Evolutionary conservation across 495 filamentous ascomycete species (phyloP).

Genomic region (Stereocaulon alpinum): DNA sequence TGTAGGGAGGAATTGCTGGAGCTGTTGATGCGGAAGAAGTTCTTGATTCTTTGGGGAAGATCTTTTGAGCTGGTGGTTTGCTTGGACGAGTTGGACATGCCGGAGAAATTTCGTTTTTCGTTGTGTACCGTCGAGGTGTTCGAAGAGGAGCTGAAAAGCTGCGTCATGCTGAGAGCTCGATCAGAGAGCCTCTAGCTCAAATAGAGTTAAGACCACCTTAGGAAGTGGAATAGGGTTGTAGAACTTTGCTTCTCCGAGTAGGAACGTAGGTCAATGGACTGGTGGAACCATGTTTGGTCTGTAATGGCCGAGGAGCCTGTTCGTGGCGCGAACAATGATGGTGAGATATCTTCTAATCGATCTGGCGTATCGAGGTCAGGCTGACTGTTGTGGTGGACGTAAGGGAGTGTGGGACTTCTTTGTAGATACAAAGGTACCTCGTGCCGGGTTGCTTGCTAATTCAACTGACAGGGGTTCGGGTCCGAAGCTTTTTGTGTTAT

Average conservation of each 20-base stretch:
- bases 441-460: slow-evolving; percentile 9
- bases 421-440: not conserved
- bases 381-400: not conserved
- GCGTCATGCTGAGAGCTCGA: slow-evolving; percentile 8
- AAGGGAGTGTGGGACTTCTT: not conserved
- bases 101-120: slow-evolving; percentile 36
- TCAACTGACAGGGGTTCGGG: slow-evolving; percentile 1
- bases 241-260: not conserved
- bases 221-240: not conserved
- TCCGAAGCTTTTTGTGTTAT: not conserved
- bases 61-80: slow-evolving; percentile 43
- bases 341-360: not conserved
- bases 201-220: not conserved
- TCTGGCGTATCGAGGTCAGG: not conserved
- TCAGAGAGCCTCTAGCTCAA: not conserved
- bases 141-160: slow-evolving; percentile 18
- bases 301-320: not conserved
- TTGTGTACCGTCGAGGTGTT: slow-evolving; percentile 6
- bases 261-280: slow-evolving; percentile 17
- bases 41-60: slow-evolving; percentile 83
- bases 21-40: slow-evolving; percentile 94
- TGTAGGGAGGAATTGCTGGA: slow-evolving; percentile 40
- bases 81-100: slow-evolving; percentile 20
- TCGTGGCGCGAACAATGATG: not conserved
- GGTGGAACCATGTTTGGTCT: slow-evolving; percentile 10